phyloP scores from a whole-genome alignment of 2,329 filamentous ascomycete species.

The Leptographium galeiforme region DNA sequence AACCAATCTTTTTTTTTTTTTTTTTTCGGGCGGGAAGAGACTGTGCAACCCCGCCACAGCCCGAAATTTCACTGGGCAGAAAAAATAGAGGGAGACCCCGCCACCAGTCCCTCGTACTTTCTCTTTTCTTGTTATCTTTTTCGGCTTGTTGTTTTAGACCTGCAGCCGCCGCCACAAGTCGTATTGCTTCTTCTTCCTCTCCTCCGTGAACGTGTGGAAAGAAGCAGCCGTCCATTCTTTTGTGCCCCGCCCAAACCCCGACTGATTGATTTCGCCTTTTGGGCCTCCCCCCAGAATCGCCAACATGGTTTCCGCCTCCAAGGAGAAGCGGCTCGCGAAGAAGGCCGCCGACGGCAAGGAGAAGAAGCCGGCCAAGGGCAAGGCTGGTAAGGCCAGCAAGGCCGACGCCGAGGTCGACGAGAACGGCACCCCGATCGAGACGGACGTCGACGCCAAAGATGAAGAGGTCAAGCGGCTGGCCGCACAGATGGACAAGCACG shows the following conservation, averaged over 20 bases:
- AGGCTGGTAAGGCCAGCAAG: conserved; percentile 37
- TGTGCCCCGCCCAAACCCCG: background rate
- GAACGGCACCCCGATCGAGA: conserved; percentile 40
- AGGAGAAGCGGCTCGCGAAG: conserved; percentile 60
- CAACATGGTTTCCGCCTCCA: conserved; percentile 56
- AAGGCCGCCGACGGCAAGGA: conserved; percentile 60
- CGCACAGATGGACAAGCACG: conserved; percentile 89
- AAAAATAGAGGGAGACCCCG: conserved; percentile 4
- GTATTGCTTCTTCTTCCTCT: background rate
- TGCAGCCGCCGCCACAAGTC: background rate
- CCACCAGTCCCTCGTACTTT: background rate
- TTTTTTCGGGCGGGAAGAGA: background rate
- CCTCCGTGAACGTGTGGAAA: background rate
- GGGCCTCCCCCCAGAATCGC: conserved; percentile 20
- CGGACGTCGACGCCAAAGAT: conserved; percentile 40
- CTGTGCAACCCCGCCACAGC: conserved; percentile 5
- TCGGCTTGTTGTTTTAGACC: background rate
- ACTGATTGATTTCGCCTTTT: background rate
- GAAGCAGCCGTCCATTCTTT: background rate
- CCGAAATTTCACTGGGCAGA: background rate
- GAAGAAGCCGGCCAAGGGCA: conserved; percentile 40
- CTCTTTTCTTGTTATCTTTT: background rate
- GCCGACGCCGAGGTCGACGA: conserved; percentile 55
- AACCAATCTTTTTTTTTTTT: conserved; percentile 1
- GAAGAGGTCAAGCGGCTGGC: conserved; percentile 77